Conservation (phyloP, 495 filamentous ascomycete species). For the Pyrenula aspistea region DNA sequence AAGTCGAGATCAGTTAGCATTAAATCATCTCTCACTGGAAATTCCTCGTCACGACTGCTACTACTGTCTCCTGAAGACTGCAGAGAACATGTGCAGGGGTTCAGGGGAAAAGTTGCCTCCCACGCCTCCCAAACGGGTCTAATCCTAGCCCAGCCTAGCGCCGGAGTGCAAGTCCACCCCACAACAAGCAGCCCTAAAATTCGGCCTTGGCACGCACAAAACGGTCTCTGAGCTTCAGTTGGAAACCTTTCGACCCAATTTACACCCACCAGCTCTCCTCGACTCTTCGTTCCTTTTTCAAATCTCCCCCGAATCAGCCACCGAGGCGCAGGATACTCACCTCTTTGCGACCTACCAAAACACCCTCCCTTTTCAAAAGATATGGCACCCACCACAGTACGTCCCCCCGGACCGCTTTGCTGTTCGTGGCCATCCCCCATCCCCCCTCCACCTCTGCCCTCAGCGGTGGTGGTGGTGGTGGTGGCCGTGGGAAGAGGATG, state of each 20-base stretch:
- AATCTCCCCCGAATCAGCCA: conserved; percentile 1
- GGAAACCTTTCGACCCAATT: background rate
- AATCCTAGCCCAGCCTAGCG: too few species aligned
- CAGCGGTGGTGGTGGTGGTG: conserved; percentile 11
- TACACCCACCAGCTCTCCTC: background rate
- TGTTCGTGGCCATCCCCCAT: too few species aligned
- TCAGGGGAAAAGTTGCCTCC: too few species aligned
- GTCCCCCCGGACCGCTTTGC: conserved; percentile 78
- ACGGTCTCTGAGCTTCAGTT: too few species aligned
- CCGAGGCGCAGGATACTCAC: conserved; percentile 48
- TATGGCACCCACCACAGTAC: conserved; percentile 57
- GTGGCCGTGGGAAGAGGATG: too few species aligned
- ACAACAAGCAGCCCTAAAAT: background rate
- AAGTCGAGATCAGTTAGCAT: too few species aligned
- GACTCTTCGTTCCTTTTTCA: background rate
- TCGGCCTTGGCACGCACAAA: too few species aligned
- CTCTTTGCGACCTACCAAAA: conserved; percentile 40
- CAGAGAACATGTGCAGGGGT: too few species aligned
- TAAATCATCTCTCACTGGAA: too few species aligned
- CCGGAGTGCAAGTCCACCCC: background rate
- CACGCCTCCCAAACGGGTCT: too few species aligned
- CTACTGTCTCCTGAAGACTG: too few species aligned
- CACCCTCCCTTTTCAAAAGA: conserved; percentile 13
- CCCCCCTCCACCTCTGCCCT: conserved; percentile 12
- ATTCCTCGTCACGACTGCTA: too few species aligned